These are phyloP conservation scores for Monosporascus sp. DNA, from an alignment of 2,329 filamentous ascomycete species.

Conservation along the genomic window DNA sequence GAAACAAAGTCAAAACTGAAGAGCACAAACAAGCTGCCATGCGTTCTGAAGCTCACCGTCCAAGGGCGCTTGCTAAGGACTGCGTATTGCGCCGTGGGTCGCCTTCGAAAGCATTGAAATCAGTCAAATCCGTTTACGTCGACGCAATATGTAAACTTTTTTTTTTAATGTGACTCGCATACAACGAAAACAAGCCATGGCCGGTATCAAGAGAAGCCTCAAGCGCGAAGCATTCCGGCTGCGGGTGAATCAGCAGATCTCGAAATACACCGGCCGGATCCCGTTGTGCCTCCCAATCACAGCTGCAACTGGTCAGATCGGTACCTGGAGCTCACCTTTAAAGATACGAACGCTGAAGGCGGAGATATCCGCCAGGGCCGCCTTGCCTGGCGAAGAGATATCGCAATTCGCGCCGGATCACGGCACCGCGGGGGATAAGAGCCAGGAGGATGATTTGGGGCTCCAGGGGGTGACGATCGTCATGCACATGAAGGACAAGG, in stretches of 20 bases:
- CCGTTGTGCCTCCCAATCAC: slow-evolving; percentile 33
- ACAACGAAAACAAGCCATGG: background rate
- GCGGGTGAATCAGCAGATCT: slow-evolving; percentile 8
- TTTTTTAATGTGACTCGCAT: background rate
- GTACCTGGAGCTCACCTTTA: slow-evolving; percentile 33
- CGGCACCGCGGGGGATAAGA: slow-evolving; percentile 3
- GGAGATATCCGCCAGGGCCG: slow-evolving; percentile 25
- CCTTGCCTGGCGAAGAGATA: background rate
- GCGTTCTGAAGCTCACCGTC: background rate
- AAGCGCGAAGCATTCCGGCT: background rate
- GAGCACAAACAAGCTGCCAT: background rate
- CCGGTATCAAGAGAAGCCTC: background rate
- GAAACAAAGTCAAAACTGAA: background rate
- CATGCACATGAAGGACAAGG: slow-evolving; percentile 42
- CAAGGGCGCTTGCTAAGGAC: background rate
- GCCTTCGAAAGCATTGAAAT: background rate
- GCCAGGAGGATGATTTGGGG: slow-evolving; percentile 26
- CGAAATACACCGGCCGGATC: slow-evolving; percentile 27
- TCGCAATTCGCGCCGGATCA: background rate
- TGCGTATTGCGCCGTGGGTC: background rate
- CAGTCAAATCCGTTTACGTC: background rate
- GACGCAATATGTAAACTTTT: too few relatives aligned
- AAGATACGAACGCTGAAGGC: slow-evolving; percentile 37
- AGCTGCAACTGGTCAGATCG: slow-evolving; percentile 37
- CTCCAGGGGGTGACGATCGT: slow-evolving; percentile 46